Evolutionary conservation across 495 filamentous ascomycete genomes (phyloP).

Genomic region (Daldinia childiae): DNA sequence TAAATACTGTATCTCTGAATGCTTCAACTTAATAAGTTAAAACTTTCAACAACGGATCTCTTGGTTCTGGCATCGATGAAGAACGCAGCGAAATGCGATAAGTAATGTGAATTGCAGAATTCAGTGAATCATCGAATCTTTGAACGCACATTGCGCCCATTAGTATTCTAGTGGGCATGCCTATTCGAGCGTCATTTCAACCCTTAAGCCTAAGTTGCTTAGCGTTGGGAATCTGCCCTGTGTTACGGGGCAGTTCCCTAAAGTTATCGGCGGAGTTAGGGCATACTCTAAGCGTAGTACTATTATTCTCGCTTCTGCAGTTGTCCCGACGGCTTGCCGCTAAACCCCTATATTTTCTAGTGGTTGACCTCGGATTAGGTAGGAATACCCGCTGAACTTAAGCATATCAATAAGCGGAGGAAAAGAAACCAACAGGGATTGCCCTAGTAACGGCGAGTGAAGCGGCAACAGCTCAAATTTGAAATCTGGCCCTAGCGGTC

Average conservation of each 20-base stretch:
- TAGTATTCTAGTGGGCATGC: slow-evolving; percentile 15
- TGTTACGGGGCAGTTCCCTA: not conserved
- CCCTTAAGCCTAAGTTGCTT: slow-evolving; percentile 7
- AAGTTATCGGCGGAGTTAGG: slow-evolving; percentile 1
- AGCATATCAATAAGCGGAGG: slow-evolving; percentile 15
- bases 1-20: not conserved
- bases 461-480: slow-evolving; percentile 68
- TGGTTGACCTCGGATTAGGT: slow-evolving; percentile 14
- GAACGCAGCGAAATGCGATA: slow-evolving; percentile 15
- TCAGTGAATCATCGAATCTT: slow-evolving; percentile 16
- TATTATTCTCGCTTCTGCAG: slow-evolving; percentile 5
- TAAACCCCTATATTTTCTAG: slow-evolving; percentile 1
- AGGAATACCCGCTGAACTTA: slow-evolving; percentile 15
- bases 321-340: not conserved
- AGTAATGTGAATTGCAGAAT: slow-evolving; percentile 16
- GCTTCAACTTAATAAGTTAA: slow-evolving; percentile 7
- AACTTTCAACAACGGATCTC: slow-evolving; percentile 16
- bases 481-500: slow-evolving; percentile 65
- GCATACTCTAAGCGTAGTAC: slow-evolving; percentile 11
- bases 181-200: slow-evolving; percentile 13
- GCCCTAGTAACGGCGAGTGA: slow-evolving; percentile 15
- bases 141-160: slow-evolving; percentile 13
- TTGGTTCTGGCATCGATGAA: slow-evolving; percentile 16
- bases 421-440: slow-evolving; percentile 16
- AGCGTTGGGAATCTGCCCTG: not conserved